A percentile compares a stretch with the other conserved stretches of the same genome.
Evolutionary conservation across 345 rosid genomes (phyloP).

Genomic region (Rhizophora mangle): DNA sequence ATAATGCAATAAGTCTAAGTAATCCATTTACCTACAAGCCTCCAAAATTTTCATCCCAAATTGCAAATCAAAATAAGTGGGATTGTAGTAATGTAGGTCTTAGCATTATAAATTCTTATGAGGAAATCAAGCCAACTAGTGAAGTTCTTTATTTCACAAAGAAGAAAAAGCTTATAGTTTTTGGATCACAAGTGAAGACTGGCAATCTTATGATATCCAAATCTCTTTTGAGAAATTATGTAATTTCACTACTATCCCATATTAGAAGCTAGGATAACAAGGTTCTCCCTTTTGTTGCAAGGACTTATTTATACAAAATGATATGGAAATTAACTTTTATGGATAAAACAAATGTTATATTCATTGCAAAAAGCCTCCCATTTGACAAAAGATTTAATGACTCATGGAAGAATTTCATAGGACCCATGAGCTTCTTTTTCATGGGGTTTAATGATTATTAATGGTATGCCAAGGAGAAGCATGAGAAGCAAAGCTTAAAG

Average conservation of each 20-base stretch:
- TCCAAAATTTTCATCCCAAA: constrained; percentile 27
- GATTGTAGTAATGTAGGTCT: constrained; percentile 52
- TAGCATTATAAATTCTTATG: constrained; percentile 43
- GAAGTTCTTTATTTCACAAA: constrained; percentile 33
- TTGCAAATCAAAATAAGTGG: constrained; percentile 39
- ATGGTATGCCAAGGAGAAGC: not conserved
- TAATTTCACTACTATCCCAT: constrained; percentile 24
- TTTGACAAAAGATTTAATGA: not conserved
- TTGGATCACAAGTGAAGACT: constrained; percentile 50
- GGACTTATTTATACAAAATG: no score
- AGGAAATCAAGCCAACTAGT: constrained; percentile 21
- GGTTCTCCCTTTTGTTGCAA: no score
- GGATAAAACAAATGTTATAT: no score
- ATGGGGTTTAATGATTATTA: constrained; percentile 1
- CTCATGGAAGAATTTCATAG: not conserved
- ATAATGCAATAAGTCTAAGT: constrained; percentile 26
- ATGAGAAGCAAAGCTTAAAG: not conserved
- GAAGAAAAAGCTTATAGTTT: constrained; percentile 42
- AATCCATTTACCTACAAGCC: constrained; percentile 46
- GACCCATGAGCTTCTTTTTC: not conserved
- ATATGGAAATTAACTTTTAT: no score
- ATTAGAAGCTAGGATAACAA: not conserved
- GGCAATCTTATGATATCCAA: constrained; percentile 30
- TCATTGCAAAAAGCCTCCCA: not conserved
- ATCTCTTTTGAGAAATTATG: constrained; percentile 44